Conservation (phyloP, 768 basidiomycete genomes). For the Fistulinella prunicolor region DNA sequence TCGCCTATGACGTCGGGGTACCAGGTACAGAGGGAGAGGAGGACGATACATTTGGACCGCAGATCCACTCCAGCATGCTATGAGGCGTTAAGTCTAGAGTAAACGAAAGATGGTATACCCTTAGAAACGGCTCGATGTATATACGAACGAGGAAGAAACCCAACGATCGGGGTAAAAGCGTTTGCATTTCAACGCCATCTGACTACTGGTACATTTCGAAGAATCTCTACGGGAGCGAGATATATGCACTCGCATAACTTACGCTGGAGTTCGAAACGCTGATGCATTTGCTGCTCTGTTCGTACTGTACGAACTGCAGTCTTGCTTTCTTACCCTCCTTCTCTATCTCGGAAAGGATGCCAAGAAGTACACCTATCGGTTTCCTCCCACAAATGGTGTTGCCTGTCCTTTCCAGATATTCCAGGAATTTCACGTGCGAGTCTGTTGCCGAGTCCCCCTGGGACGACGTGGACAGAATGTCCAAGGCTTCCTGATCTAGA, state of each 20-base stretch:
- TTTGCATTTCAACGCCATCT: no score
- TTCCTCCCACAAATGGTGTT: slow-evolving; percentile 98
- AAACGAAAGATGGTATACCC: no score
- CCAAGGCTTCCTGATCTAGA: slow-evolving; percentile 87
- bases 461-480: slow-evolving; percentile 56
- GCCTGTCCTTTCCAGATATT: slow-evolving; percentile 68
- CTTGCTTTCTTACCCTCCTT: slow-evolving; percentile 32
- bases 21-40: slow-evolving; percentile 61
- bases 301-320: slow-evolving; percentile 87
- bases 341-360: slow-evolving; percentile 64
- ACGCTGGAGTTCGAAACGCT: slow-evolving; percentile 81
- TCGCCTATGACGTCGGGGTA: slow-evolving; percentile 66
- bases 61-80: slow-evolving; percentile 30
- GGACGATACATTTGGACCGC: slow-evolving; percentile 57
- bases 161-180: no score
- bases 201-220: slow-evolving; percentile 4
- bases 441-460: slow-evolving; percentile 40
- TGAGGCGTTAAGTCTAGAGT: slow-evolving; percentile 1
- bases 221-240: slow-evolving; percentile 43
- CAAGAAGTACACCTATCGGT: slow-evolving; percentile 89
- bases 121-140: no score
- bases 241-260: slow-evolving; percentile 91
- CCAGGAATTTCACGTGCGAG: slow-evolving; percentile 61
- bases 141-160: no score
- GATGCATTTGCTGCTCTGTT: slow-evolving; percentile 81